These are phyloP conservation scores for Ganoderma leucocontextum DNA, from an alignment of 1,284 basidiomycete species.

Conservation along the genomic window DNA sequence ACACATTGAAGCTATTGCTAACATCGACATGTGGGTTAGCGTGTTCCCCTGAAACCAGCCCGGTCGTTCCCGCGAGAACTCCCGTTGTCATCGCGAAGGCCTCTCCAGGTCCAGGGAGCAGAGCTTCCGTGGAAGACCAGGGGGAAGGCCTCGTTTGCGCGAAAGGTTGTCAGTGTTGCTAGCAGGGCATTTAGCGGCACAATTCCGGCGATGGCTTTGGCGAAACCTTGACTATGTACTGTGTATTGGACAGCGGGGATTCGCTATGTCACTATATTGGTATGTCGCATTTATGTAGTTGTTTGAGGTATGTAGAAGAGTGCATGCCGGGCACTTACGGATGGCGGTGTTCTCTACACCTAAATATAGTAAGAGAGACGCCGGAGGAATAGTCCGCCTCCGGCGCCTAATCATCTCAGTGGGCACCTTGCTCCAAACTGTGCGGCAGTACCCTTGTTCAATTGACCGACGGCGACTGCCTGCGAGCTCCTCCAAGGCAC, in stretches of 20 bases:
- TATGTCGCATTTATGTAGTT: too few species aligned
- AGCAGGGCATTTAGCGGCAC: conserved; percentile 17
- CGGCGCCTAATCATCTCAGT: too few species aligned
- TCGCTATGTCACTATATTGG: too few species aligned
- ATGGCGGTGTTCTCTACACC: too few species aligned
- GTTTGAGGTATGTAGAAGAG: too few species aligned
- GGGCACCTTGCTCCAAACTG: too few species aligned
- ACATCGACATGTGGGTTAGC: background rate
- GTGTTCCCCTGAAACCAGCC: conserved; percentile 8
- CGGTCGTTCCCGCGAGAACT: conserved; percentile 13
- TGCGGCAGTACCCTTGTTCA: too few species aligned
- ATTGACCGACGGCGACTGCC: too few species aligned
- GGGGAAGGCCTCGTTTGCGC: background rate
- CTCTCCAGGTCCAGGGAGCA: background rate
- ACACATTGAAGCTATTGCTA: background rate
- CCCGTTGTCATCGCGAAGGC: conserved; percentile 13
- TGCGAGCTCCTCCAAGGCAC: too few species aligned
- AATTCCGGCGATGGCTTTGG: conserved; percentile 20
- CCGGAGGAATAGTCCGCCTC: too few species aligned
- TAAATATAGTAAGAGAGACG: too few species aligned
- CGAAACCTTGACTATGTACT: background rate
- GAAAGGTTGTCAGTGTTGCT: conserved; percentile 9
- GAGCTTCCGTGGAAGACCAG: background rate
- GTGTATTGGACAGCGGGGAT: background rate
- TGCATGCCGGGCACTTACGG: too few species aligned